Base-by-base conservation (phyloP, 768 basidiomycete genomes). In the Butyriboletus loyo region DNA sequence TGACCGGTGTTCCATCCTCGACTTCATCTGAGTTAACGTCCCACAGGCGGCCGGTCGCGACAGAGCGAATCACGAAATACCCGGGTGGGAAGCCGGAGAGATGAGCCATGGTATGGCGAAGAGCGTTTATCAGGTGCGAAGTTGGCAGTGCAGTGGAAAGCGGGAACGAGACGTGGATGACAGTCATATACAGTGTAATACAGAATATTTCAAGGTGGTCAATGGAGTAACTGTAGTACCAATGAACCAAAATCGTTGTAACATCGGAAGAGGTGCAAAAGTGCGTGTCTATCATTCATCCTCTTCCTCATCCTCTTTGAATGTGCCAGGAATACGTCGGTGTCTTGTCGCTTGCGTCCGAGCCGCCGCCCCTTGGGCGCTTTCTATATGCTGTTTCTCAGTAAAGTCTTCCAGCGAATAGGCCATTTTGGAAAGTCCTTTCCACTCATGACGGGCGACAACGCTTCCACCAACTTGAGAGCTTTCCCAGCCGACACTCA, bases 371-470 rank as follows among this genome's bases (percentile, higher is more conserved):
- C 52, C 45, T 40, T 78, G 71, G 5, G 46, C 35, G 1, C 55
- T 43, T 54, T 83, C 79, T 27, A 32, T 52, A 37, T 60, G 61
- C 34, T 66, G 66, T 62, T 81, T 87, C 70, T 87, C 87, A 5
- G 80, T 77, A 77, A 83, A 87, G 63, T 94, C 91, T 61, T 92
- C 86, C 42, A 97, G 64, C 6, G 72, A 72, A 35, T 81, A 76
- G 0, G 70, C 68, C 73, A 83, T 80, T 70, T 92, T 95, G 1
- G 81, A 79, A 49, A 95, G 72, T 7, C 95, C 94, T 71, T 95
- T 97, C 92, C 94, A 99, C 71, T 98, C 92, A 60, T 99, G 97
- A 59, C 89, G 79, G 6, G 95, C 96, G 22, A 99, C 81, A 38
- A 84, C 78, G 34, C 92, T 93, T 13, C 86, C 84, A 19, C 78